Evolutionary conservation across 352 stramenopile species (phyloP), one percentile per base, ranked within the genome.

Genomic region (Globisporangium canariense): DNA sequence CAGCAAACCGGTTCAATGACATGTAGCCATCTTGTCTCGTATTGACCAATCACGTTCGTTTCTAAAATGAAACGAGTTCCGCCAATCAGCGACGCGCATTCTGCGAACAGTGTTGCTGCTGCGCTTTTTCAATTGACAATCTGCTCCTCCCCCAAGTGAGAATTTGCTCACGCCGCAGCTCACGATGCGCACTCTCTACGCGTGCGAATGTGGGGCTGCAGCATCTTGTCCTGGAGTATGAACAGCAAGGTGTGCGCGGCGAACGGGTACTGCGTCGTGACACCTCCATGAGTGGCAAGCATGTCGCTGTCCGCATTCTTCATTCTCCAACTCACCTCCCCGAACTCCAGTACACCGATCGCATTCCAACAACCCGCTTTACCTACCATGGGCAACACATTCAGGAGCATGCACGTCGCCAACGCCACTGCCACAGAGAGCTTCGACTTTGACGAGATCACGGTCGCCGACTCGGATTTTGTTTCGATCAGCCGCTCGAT

Each of bases 41-140:
- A 40, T 40, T 40, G 34, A 11, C 18, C 5, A 50, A 32, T 32
- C 43, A 49, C 53, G n/a, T 38, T 59, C 53, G 8, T 59, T 10
- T 47, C 53, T 40, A 40, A 25, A 2, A n/a, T 50, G 25, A 18
- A 45, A 2, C 16, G 8, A 7, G 36, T 40, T 28, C 22, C 38
- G 11, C 38, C 55, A 60, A 60, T 60, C 55, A 60, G 55, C 40
- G 22, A 52, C 20, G 36, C 46, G 38, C 20, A 60, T 60, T 51
- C n/a, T 10, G 38, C 55, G 38, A 52, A 61, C 32, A n/a, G 5
- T 60, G 11, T 34, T 6, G 28, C 14, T 11, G 10, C 7, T 51
- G 7, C 18, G 22, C 22, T n/a, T 50, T 25, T 51, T 22, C 43
- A 49, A 22, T 13, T 49, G 43, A 34, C 30, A 34, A 34, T 49